A percentile compares a stretch with the other conserved stretches of the same genome.
phyloP scores from a whole-genome alignment of 2,329 filamentous ascomycete genomes.

The Ramularia collo-cygni region DNA sequence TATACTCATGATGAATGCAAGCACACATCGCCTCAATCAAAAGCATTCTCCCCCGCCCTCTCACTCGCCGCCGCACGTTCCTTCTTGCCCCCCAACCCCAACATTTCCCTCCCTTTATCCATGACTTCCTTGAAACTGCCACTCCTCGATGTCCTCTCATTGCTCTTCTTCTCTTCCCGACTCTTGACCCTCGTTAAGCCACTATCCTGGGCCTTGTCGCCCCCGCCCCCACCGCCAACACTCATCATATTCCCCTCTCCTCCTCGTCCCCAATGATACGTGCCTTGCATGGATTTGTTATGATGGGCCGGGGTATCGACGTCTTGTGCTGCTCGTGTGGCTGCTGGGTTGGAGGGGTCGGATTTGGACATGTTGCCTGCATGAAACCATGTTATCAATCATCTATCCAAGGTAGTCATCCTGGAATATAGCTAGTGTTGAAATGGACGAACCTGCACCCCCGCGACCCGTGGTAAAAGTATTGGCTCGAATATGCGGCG shows the following conservation, averaged over 20 bases:
- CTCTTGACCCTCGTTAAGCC: slow-evolving; percentile 25
- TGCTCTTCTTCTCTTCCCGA: slow-evolving; percentile 13
- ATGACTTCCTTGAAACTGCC: slow-evolving; percentile 37
- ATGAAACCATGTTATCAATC: no score
- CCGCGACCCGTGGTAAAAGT: slow-evolving; percentile 85
- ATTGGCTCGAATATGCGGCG: slow-evolving; percentile 75
- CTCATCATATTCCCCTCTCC: slow-evolving; percentile 62
- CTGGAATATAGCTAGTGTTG: no score
- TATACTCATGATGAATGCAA: no score
- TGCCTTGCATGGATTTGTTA: slow-evolving; percentile 52
- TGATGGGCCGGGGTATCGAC: slow-evolving; percentile 51
- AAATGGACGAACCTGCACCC: no score
- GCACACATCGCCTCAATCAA: no score
- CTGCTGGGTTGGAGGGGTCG: slow-evolving; percentile 50
- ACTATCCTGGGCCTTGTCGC: slow-evolving; percentile 29
- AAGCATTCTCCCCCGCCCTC: slow-evolving; percentile 4
- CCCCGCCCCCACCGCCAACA: slow-evolving; percentile 42
- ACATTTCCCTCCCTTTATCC: slow-evolving; percentile 49
- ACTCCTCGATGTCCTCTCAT: slow-evolving; percentile 12
- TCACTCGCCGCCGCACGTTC: slow-evolving; percentile 6
- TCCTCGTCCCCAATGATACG: slow-evolving; percentile 64
- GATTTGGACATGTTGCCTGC: slow-evolving; percentile 79
- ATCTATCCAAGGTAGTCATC: no score
- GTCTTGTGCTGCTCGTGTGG: slow-evolving; percentile 76
- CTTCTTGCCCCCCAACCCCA: slow-evolving; percentile 38